Evolutionary conservation across 257 asterid species (phyloP), one percentile per base, ranked within the genome.

Genomic region (Craterostigma plantagineum): DNA sequence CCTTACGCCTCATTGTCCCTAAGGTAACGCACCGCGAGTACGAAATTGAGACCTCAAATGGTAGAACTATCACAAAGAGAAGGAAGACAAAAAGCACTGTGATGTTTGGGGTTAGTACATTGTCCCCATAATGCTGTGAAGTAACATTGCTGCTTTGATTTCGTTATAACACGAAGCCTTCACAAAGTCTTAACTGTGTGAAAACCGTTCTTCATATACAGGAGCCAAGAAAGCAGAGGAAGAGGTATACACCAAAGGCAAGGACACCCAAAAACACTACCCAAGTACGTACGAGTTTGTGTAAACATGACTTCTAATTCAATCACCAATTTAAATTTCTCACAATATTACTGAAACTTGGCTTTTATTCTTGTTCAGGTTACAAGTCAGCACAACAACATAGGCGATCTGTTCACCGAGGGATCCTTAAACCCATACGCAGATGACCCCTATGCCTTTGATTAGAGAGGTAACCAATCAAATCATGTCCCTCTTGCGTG

Each of bases 361-460:
- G 23, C 49, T 23, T 45, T 35, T 58, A 34, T 57, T 54, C 61
- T 47, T 38, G n/a, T 63, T 53, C 64, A 87, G 98, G 50, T n/a
- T 60, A 63, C 39, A 33, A 68, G 73, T 47, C 65, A 68, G 35
- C 76, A 84, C 53, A 69, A n/a, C n/a, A n/a, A 77, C 64, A 76
- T 90, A 30, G 91, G 92, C 11, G 95, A 83, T 71, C 60, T 90
- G 70, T 90, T 90, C 65, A 63, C 91, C 7, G 98, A 90, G 70
- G 98, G 95, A 59, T 83, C 94, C 36, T 57, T 90, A 71, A 79
- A 90, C 64, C 98, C 98, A 37, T 90, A 90, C 56, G 83, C 68
- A 46, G 95, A 90, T 37, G 95, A 90, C 62, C 98, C 98, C 36
- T 90, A 79, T 63, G 91, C 94, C 43, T 90, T 90, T 67, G 86